Percentiles rank a stretch among this genome's conserved stretches.
phyloP scores from a whole-genome alignment of 2,329 filamentous ascomycete species.

The Botrytis squamosa region DNA sequence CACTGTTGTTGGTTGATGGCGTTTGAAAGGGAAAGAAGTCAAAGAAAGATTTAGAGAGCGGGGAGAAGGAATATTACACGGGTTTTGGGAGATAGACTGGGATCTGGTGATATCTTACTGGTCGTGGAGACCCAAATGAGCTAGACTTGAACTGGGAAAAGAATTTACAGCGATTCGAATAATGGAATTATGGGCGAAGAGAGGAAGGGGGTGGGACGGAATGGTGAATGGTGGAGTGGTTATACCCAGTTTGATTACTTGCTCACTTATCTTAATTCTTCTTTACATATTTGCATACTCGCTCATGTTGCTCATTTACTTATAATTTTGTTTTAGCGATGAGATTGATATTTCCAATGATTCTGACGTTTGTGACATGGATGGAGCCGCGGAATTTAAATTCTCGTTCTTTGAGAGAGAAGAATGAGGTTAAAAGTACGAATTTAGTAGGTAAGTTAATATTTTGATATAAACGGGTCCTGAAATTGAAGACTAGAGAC shows the following conservation, averaged over 20 bases:
- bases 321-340: neutral
- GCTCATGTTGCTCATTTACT: neutral
- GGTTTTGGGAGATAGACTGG: neutral
- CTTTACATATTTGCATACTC: neutral
- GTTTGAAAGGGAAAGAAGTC: neutral
- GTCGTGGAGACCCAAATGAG: neutral
- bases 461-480: neutral
- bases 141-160: neutral
- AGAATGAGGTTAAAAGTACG: neutral
- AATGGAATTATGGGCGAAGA: neutral
- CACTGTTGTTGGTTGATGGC: neutral
- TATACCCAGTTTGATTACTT: neutral
- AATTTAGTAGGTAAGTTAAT: neutral
- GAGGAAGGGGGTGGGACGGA: neutral
- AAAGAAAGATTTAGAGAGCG: too few species aligned
- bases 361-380: neutral
- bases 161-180: neutral
- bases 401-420: neutral
- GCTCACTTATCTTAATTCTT: neutral
- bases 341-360: neutral
- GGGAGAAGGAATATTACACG: too few species aligned
- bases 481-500: neutral
- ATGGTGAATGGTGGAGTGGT: neutral
- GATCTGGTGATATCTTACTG: neutral
- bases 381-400: neutral